These are phyloP conservation scores for Spathaspora arborariae DNA, from an alignment of 805 yeast genomes.

Conservation along the genomic window DNA sequence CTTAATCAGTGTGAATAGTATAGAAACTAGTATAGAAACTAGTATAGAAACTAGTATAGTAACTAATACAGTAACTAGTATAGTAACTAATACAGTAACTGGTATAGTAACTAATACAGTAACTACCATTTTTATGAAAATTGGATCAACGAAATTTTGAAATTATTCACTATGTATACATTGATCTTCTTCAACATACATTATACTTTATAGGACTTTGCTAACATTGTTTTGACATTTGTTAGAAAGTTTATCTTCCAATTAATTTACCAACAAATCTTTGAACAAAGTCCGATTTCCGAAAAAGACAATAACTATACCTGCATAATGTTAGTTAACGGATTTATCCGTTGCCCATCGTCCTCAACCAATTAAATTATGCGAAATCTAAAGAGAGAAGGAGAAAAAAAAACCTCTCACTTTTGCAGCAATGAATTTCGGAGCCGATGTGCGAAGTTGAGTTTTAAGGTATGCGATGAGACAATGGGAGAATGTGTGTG, in stretches of 20 bases:
- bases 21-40: no score
- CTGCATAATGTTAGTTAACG: background rate
- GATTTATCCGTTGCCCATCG: background rate
- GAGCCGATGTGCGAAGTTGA: background rate
- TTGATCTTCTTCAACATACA: no score
- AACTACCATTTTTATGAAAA: no score
- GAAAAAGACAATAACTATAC: background rate
- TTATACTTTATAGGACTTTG: background rate
- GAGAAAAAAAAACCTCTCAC: background rate
- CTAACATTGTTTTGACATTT: background rate
- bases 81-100: no score
- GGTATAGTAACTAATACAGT: no score
- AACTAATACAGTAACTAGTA: no score
- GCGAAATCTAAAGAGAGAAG: background rate
- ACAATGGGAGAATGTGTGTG: background rate
- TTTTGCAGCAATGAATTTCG: background rate
- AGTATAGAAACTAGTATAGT: no score
- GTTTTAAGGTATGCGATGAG: background rate
- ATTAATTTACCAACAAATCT: background rate
- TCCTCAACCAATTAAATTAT: background rate
- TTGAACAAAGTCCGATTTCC: background rate
- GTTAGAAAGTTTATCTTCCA: no score
- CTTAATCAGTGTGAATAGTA: no score
- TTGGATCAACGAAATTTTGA: no score
- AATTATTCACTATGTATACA: no score